Conservation (phyloP, 139 green algal genomes). For the Coelastrella sp. region DNA sequence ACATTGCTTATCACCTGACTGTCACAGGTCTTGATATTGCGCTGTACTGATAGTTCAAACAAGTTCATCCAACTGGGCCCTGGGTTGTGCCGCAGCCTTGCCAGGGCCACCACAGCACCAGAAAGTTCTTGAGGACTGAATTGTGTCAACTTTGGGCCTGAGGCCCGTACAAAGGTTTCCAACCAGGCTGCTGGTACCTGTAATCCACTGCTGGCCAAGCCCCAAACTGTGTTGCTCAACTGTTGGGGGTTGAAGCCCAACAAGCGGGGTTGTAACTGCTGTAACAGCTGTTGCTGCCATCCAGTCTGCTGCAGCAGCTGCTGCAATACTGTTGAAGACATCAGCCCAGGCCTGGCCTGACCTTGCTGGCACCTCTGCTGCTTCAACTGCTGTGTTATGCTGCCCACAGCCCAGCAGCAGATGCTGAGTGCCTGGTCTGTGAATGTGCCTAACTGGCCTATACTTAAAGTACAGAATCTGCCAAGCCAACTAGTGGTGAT, state of each 20-base stretch:
- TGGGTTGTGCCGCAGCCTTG: neutral
- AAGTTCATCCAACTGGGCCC: constrained; percentile 3
- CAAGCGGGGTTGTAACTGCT: constrained; percentile 14
- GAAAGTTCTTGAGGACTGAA: constrained; percentile 13
- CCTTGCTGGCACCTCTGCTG: constrained; percentile 38
- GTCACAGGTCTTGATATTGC: neutral
- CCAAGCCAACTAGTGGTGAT: neutral
- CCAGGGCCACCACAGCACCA: neutral
- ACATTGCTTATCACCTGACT: constrained; percentile 16
- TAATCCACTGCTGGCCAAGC: neutral
- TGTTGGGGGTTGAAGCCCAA: neutral
- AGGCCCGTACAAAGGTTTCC: neutral
- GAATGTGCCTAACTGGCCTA: constrained; percentile 3
- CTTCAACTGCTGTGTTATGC: constrained; percentile 4
- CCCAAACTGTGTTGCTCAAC: constrained; percentile 32
- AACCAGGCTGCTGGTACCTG: neutral
- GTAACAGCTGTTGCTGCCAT: neutral
- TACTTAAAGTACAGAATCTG: neutral
- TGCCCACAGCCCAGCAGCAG: constrained; percentile 42
- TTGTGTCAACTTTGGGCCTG: neutral
- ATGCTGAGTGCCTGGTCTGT: constrained; percentile 32
- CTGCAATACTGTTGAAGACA: neutral
- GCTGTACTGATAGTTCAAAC: neutral
- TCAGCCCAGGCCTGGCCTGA: too few relatives aligned
- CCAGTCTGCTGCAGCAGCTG: neutral